phyloP scores from a whole-genome alignment of 306 rosid genomes.

The Clitoria ternatea region DNA sequence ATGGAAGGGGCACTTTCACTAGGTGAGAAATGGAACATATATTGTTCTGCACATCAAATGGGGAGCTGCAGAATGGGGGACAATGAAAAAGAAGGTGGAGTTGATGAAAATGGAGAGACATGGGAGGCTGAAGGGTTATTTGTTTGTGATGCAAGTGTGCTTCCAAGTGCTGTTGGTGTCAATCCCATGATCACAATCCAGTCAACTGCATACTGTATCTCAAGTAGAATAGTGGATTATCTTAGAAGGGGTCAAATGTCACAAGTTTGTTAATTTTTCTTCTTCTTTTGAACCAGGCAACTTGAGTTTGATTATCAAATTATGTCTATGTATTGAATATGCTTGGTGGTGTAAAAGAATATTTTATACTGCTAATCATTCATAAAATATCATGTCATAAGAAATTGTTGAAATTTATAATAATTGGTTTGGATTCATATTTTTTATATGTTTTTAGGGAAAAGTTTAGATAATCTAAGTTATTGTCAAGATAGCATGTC shows the following conservation, averaged over 20 bases:
- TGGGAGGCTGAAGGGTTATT: conserved; percentile 76
- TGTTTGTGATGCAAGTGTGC: conserved; percentile 71
- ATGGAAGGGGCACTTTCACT: conserved; percentile 42
- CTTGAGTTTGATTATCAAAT: background rate
- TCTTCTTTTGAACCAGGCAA: background rate
- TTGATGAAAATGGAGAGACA: conserved; percentile 71
- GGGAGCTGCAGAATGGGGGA: conserved; percentile 86
- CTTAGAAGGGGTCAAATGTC: background rate
- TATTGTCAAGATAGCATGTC: too few relatives aligned
- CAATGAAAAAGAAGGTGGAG: conserved; percentile 54
- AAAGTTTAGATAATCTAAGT: too few relatives aligned
- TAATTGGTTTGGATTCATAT: too few relatives aligned
- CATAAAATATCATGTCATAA: too few relatives aligned
- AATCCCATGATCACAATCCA: conserved; percentile 87
- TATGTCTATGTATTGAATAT: too few relatives aligned
- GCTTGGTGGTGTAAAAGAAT: too few relatives aligned
- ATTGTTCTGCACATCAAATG: conserved; percentile 72
- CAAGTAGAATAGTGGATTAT: conserved; percentile 22
- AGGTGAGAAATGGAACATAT: conserved; percentile 43
- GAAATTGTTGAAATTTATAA: too few relatives aligned
- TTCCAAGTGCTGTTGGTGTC: conserved; percentile 77
- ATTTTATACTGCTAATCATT: too few relatives aligned
- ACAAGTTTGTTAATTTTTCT: background rate
- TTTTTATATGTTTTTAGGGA: too few relatives aligned
- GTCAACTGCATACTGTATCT: conserved; percentile 54